A percentile compares a stretch with the other conserved stretches of the same genome.
Evolutionary conservation across 1,284 basidiomycete species (phyloP).

Genomic region (Prillingera fragicola): DNA sequence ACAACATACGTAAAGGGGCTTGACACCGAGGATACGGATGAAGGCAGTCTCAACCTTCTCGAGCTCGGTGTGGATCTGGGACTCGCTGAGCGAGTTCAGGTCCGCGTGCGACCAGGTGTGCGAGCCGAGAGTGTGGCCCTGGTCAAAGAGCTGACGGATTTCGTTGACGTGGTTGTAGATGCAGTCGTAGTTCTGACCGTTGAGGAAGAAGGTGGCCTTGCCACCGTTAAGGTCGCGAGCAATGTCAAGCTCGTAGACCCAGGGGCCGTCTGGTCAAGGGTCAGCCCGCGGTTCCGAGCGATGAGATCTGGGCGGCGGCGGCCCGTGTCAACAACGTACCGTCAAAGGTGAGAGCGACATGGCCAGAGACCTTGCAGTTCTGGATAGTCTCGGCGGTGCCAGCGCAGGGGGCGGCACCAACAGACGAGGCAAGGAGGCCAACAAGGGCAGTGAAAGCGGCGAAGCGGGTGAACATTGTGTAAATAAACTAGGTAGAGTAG

Average conservation of each 20-base stretch:
- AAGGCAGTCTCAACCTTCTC: conserved; percentile 53
- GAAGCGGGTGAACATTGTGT: conserved; percentile 8
- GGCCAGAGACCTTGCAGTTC: conserved; percentile 35
- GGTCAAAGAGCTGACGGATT: conserved; percentile 6
- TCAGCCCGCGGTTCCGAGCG: background rate
- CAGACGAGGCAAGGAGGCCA: conserved; percentile 6
- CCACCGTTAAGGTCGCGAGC: conserved; percentile 49
- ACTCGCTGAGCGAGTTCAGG: conserved; percentile 49
- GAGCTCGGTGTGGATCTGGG: conserved; percentile 47
- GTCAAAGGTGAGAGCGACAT: conserved; percentile 55
- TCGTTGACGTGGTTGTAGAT: conserved; percentile 49
- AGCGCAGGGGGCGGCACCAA: conserved; percentile 13
- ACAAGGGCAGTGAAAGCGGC: conserved; percentile 18
- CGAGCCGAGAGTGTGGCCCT: conserved; percentile 53
- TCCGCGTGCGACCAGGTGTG: conserved; percentile 57
- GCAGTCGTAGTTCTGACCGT: conserved; percentile 50
- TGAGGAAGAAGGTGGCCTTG: conserved; percentile 58
- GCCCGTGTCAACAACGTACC: conserved; percentile 24
- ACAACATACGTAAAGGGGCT: conserved; percentile 53
- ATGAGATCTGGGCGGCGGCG: background rate
- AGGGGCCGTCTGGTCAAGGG: conserved; percentile 51
- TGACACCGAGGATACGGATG: conserved; percentile 52
- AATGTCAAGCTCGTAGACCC: conserved; percentile 50
- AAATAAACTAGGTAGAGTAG: no score
- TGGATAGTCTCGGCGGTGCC: conserved; percentile 25